Evolutionary conservation across 2,329 filamentous ascomycete genomes (phyloP).

Genomic region (Conoideocrella luteorostrata): DNA sequence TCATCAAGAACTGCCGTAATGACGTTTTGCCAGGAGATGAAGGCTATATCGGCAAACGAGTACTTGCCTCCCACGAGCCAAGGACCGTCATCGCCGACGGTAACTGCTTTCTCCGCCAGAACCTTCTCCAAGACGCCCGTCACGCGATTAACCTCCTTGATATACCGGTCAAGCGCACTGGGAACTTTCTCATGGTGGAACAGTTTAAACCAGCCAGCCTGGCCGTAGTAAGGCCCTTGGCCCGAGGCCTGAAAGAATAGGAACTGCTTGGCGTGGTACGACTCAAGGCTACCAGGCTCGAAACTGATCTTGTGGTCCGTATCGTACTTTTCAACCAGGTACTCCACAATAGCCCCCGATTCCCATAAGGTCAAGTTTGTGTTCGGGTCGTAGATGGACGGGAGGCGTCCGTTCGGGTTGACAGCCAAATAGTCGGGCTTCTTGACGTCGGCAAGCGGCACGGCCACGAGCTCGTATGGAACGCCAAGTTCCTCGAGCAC

Average conservation of each 20-base stretch:
- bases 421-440: constrained; percentile 16
- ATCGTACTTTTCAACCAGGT: constrained; percentile 23
- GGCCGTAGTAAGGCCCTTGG: constrained; percentile 32
- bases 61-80: no score
- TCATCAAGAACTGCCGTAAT: no score
- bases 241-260: constrained; percentile 32
- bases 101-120: no score
- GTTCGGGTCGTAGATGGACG: constrained; percentile 28
- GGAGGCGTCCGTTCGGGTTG: constrained; percentile 29
- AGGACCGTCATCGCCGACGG: no score
- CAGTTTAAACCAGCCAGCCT: constrained; percentile 23
- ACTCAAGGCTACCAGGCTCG: constrained; percentile 18
- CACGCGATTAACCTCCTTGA: constrained; percentile 22
- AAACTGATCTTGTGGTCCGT: no score
- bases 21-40: no score
- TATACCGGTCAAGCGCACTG: constrained; percentile 24
- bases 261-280: constrained; percentile 23
- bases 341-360: constrained; percentile 24
- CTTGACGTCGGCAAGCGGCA: constrained; percentile 17
- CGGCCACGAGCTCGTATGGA: constrained; percentile 17
- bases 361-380: constrained; percentile 18
- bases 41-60: no score
- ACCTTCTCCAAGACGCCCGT: constrained; percentile 22
- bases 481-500: constrained; percentile 20
- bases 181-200: constrained; percentile 22